Evolutionary conservation across 2,329 filamentous ascomycete species (phyloP).

Genomic region (Botryosphaeria dothidea): DNA sequence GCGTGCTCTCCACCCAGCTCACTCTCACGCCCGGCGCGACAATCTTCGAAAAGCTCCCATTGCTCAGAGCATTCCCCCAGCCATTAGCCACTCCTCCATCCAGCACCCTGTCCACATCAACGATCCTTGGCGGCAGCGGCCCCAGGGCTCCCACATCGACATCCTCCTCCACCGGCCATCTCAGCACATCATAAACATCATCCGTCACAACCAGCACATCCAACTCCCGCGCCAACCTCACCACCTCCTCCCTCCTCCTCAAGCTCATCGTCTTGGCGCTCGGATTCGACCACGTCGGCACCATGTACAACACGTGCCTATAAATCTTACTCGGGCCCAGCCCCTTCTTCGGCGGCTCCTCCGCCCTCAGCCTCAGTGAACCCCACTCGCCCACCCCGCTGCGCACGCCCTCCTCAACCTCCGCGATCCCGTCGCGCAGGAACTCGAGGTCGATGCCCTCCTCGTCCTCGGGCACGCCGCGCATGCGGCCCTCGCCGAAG

Average conservation of each 20-base stretch:
- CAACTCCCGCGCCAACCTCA: slow-evolving; percentile 72
- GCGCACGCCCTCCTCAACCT: slow-evolving; percentile 48
- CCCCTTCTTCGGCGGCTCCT: slow-evolving; percentile 47
- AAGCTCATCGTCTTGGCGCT: slow-evolving; percentile 80
- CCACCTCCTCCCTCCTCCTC: slow-evolving; percentile 64
- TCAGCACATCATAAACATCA: slow-evolving; percentile 91
- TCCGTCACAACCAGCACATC: slow-evolving; percentile 82
- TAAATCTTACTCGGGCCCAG: slow-evolving; percentile 66
- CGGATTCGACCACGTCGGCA: slow-evolving; percentile 88
- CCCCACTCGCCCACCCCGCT: slow-evolving; percentile 33
- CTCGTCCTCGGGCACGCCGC: slow-evolving; percentile 73
- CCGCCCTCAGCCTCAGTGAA: slow-evolving; percentile 24
- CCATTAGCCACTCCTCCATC: slow-evolving; percentile 59
- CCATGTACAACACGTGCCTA: slow-evolving; percentile 82
- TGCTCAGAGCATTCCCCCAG: slow-evolving; percentile 81
- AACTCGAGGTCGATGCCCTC: slow-evolving; percentile 72
- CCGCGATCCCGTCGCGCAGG: slow-evolving; percentile 53
- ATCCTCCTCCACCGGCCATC: slow-evolving; percentile 61
- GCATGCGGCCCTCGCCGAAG: slow-evolving; percentile 57
- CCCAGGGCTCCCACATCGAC: slow-evolving; percentile 27
- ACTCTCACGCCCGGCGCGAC: slow-evolving; percentile 77
- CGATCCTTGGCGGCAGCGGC: slow-evolving; percentile 21
- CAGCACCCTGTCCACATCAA: slow-evolving; percentile 71
- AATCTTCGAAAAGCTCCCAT: slow-evolving; percentile 89
- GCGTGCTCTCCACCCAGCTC: slow-evolving; percentile 81